Evolutionary conservation across 2,329 filamentous ascomycete species (phyloP).

Genomic region (Nemania diffusa): DNA sequence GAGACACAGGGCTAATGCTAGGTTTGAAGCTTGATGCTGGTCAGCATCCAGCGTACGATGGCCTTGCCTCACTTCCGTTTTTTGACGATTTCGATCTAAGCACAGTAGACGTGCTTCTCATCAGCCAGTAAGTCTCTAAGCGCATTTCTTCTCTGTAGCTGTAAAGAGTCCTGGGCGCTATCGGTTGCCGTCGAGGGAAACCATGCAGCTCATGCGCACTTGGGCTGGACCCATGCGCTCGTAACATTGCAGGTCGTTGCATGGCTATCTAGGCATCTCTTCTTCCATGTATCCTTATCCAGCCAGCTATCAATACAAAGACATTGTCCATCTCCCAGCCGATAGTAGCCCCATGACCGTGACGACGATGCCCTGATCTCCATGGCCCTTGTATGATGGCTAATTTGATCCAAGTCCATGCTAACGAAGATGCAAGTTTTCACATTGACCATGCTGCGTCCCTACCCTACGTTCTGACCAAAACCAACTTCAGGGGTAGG

Average conservation of each 20-base stretch:
- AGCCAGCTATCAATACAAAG: conserved; percentile 59
- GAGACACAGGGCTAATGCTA: conserved; percentile 36
- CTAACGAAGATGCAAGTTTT: conserved; percentile 72
- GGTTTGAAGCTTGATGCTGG: conserved; percentile 85
- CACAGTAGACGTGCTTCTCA: conserved; percentile 94
- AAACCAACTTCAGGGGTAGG: conserved; percentile 95
- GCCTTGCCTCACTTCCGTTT: conserved; percentile 91
- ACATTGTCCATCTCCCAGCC: conserved; percentile 48
- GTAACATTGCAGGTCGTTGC: conserved; percentile 23
- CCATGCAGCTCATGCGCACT: conserved; percentile 10
- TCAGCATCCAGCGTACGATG: conserved; percentile 96
- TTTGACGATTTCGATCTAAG: conserved; percentile 99
- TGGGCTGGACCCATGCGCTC: conserved; percentile 4
- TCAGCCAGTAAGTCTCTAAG: conserved; percentile 89
- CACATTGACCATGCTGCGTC: conserved; percentile 98
- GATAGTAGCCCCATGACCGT: conserved; percentile 45
- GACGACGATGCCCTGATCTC: conserved; percentile 27
- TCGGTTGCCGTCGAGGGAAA: conserved; percentile 39
- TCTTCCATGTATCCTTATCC: conserved; percentile 40
- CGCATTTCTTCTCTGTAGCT: conserved; percentile 34
- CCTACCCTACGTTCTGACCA: conserved; percentile 95
- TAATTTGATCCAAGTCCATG: conserved; percentile 29
- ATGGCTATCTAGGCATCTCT: conserved; percentile 29
- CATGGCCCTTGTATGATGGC: conserved; percentile 1
- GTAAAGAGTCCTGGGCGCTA: conserved; percentile 41